Conservation (phyloP, 2,329 filamentous ascomycete genomes). For the Claviceps cyperi region DNA sequence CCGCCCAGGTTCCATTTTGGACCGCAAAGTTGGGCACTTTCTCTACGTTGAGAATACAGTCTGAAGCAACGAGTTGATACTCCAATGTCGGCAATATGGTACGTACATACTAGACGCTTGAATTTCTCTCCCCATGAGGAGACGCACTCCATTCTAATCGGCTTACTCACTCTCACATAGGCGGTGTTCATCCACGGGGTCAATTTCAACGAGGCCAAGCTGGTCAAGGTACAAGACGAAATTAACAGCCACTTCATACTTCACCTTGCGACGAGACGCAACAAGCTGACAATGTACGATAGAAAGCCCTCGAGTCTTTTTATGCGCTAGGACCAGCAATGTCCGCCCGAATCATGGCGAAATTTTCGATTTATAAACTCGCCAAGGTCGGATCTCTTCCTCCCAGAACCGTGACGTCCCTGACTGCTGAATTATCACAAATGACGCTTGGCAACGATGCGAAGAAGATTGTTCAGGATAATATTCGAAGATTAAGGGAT, state of each 20-base stretch:
- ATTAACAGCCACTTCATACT: not conserved
- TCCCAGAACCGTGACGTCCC: constrained; percentile 61
- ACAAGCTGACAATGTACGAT: constrained; percentile 2
- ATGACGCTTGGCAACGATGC: constrained; percentile 94
- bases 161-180: constrained; percentile 24
- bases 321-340: constrained; percentile 66
- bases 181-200: constrained; percentile 76
- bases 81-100: constrained; percentile 1
- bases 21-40: not conserved
- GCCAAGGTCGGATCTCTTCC: constrained; percentile 63
- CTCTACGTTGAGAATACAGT: not conserved
- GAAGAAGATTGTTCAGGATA: constrained; percentile 60
- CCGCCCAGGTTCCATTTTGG: not conserved
- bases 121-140: not conserved
- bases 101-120: not conserved
- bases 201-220: constrained; percentile 70
- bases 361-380: constrained; percentile 73
- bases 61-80: not conserved
- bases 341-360: constrained; percentile 67
- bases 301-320: constrained; percentile 69
- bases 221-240: constrained; percentile 54
- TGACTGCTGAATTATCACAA: constrained; percentile 72
- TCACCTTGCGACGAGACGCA: not conserved
- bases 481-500: constrained; percentile 74
- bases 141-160: not conserved